phyloP scores from a whole-genome alignment of 1,284 basidiomycete species.

The Ganoderma sinense region DNA sequence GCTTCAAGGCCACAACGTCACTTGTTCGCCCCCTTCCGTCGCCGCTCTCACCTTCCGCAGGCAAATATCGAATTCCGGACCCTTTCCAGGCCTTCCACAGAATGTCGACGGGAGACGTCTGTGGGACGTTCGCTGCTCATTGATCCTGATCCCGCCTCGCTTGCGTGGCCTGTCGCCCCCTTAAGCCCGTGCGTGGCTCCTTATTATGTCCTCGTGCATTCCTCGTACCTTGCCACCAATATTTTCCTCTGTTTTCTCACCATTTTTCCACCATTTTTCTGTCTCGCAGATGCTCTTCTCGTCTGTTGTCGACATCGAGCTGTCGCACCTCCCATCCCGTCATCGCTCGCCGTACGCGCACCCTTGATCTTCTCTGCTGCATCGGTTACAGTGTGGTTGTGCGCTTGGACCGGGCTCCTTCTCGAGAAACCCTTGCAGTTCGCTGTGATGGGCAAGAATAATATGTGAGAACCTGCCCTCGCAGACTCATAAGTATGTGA shows the following conservation, averaged over 20 bases:
- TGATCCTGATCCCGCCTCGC: background rate
- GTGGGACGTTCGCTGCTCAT: background rate
- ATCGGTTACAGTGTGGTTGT: background rate
- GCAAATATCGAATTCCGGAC: conserved; percentile 2
- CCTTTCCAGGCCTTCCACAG: background rate
- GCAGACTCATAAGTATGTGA: background rate
- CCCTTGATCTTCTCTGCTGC: background rate
- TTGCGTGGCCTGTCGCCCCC: background rate
- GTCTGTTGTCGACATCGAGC: background rate
- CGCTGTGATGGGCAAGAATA: background rate
- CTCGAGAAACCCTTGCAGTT: background rate
- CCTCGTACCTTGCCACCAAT: background rate
- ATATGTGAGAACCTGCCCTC: background rate
- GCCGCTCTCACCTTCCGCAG: background rate
- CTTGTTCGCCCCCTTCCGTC: background rate
- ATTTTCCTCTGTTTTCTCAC: background rate
- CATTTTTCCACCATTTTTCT: too few species aligned
- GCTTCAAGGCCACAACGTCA: conserved; percentile 12
- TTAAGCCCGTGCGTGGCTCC: background rate
- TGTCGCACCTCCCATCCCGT: background rate
- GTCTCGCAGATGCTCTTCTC: background rate
- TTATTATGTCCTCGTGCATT: background rate
- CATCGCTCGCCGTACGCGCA: background rate
- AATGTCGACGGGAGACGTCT: background rate
- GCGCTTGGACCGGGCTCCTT: background rate